A percentile compares a stretch with the other conserved stretches of the same genome.
Conservation (phyloP, 225 moss, liverwort and hornwort genomes). For the Straminergon stramineum region DNA sequence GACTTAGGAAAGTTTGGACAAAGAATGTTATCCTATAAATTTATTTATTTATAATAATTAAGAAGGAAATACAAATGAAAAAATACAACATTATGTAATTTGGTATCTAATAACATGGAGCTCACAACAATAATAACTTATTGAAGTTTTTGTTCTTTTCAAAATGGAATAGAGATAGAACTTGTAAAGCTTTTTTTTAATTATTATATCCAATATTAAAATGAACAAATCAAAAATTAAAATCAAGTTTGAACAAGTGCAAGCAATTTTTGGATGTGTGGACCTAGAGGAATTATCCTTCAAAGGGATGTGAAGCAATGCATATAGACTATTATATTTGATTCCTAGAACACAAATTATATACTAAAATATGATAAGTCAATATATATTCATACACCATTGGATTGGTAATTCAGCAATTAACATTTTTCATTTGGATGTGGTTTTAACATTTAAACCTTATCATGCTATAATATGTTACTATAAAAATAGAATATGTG, state of each 20-base stretch:
- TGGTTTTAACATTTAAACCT: background rate
- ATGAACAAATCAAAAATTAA: background rate
- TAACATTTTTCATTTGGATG: background rate
- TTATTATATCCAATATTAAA: background rate
- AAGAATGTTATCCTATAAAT: background rate
- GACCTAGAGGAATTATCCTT: fast-evolving
- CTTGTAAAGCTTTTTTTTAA: background rate
- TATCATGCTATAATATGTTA: background rate
- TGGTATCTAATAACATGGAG: background rate
- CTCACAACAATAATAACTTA: background rate
- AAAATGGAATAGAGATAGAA: background rate
- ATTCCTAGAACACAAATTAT: background rate
- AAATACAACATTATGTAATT: no score
- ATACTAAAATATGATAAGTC: background rate
- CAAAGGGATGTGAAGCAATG: fast-evolving
- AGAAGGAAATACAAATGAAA: background rate
- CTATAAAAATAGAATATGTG: background rate
- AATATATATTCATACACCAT: no score
- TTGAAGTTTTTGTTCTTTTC: background rate
- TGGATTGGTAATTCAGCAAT: background rate
- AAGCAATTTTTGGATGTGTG: background rate
- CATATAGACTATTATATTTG: background rate
- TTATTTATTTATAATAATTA: background rate
- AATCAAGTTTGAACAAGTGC: background rate
- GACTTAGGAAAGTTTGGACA: fast-evolving